A percentile compares a stretch with the other conserved stretches of the same genome.
Conservation (phyloP, 2,329 filamentous ascomycete species). For the Blastomyces percursus region DNA sequence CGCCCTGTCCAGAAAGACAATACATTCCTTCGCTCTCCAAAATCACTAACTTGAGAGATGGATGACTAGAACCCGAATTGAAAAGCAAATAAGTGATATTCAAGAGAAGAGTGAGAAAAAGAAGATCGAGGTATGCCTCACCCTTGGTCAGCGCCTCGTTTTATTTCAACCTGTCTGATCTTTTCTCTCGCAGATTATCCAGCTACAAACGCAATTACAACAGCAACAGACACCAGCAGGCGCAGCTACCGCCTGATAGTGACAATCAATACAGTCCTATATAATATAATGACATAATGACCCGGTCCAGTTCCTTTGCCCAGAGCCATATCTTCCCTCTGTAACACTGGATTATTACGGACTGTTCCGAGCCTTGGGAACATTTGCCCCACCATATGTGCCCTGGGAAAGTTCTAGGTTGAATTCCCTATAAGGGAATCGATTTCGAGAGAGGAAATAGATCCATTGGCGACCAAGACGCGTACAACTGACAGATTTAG, state of each 20-base stretch:
- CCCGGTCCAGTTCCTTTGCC: background rate
- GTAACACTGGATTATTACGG: background rate
- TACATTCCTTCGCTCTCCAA: background rate
- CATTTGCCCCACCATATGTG: background rate
- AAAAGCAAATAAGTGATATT: constrained; percentile 53
- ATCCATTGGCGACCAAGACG: background rate
- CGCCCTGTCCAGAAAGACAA: background rate
- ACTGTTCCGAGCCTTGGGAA: background rate
- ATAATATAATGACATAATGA: background rate
- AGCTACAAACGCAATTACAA: constrained; percentile 26
- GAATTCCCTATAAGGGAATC: background rate
- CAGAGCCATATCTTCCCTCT: background rate
- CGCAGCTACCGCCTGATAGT: constrained; percentile 23
- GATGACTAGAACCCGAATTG: constrained; percentile 49
- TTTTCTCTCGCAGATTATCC: constrained; percentile 24
- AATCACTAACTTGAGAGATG: background rate
- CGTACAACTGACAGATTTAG: background rate
- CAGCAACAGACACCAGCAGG: constrained; percentile 26
- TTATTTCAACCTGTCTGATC: constrained; percentile 13
- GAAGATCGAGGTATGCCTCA: constrained; percentile 48
- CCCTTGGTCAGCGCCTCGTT: background rate
- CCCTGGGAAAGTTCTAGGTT: background rate
- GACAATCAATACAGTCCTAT: background rate
- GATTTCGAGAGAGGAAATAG: background rate
- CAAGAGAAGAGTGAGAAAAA: constrained; percentile 55